Conservation (phyloP, 352 stramenopile species). For the Phytophthora sojae region DNA sequence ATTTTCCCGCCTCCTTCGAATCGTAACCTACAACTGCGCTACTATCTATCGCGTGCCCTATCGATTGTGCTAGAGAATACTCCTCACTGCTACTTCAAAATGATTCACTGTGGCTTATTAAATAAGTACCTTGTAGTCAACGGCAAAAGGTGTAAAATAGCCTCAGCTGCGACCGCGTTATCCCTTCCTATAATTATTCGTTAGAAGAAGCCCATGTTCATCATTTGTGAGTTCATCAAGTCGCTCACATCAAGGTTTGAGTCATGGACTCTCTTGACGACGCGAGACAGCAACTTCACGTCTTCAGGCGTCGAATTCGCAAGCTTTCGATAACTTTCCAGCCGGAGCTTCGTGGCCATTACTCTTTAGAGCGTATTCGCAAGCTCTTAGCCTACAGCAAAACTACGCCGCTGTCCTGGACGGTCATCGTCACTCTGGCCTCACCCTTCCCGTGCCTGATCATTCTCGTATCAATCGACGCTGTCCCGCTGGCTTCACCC, state of each 20-base stretch:
- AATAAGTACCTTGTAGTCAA: not conserved
- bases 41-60: no score
- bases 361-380: slow-evolving; percentile 33
- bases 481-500: not conserved
- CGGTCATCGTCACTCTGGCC: slow-evolving; percentile 9
- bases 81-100: no score
- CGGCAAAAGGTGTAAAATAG: not conserved
- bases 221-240: not conserved
- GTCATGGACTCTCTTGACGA: not conserved
- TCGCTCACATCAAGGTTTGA: not conserved
- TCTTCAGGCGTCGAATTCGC: not conserved
- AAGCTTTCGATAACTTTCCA: slow-evolving; percentile 16
- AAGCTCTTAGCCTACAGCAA: not conserved
- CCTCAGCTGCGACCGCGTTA: not conserved
- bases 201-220: not conserved
- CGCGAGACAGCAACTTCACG: not conserved
- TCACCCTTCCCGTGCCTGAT: slow-evolving; percentile 38
- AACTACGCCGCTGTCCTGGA: not conserved
- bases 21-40: no score
- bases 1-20: no score
- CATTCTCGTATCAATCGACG: slow-evolving; percentile 21
- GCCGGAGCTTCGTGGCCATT: slow-evolving; percentile 47
- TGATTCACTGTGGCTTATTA: no score
- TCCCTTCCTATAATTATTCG: not conserved
- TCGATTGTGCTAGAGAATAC: no score